Evolutionary conservation across 208 protist genomes (phyloP), one percentile per base, ranked within the genome.

Genomic region (Naegleria lovaniensis): DNA sequence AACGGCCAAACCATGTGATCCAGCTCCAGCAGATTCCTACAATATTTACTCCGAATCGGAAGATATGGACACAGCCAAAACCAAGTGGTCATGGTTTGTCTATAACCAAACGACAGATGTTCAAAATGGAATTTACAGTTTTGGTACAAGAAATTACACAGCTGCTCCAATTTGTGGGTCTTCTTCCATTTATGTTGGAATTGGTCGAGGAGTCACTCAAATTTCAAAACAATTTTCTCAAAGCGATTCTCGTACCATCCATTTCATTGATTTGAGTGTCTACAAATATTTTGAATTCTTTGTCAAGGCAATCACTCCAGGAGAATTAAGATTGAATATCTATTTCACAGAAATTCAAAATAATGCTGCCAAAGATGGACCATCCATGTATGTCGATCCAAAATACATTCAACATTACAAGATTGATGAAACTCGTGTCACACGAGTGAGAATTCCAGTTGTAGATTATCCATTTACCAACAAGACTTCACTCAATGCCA

Each of bases 241-340:
- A 6, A n/a, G 3, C 25, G 29, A 9, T n/a, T n/a, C 58, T 75
- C 58, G 25, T n/a, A n/a, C n/a, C 4, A 16, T 36, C 67, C 67
- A 36, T 36, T 11, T 29, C 0, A 51, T 86, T 86, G 83, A 86
- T 86, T 41, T 16, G 6, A 33, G 22, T 33, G 33, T 51, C 6
- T 86, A 51, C 38, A 48, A 86, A 51, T 86, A 86, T 48, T 86
- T 51, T 51, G 83, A 86, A 86, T 51, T 86, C 39, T 86, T 43
- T 43, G 83, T 86, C 0, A 86, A 51, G n/a, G 16, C 2, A 33
- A 0, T 33, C 11, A 16, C 9, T 51, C n/a, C 16, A 51, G 9
- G 15, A 84, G 9, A 84, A 9, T 40, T 15, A 40, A 15, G 9
- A 40, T 84, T 41, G 29, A 41, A 84, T 38, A 22, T 40, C 22